Evolutionary conservation across 495 filamentous ascomycete genomes (phyloP).

Genomic region (Tuber aestivum): DNA sequence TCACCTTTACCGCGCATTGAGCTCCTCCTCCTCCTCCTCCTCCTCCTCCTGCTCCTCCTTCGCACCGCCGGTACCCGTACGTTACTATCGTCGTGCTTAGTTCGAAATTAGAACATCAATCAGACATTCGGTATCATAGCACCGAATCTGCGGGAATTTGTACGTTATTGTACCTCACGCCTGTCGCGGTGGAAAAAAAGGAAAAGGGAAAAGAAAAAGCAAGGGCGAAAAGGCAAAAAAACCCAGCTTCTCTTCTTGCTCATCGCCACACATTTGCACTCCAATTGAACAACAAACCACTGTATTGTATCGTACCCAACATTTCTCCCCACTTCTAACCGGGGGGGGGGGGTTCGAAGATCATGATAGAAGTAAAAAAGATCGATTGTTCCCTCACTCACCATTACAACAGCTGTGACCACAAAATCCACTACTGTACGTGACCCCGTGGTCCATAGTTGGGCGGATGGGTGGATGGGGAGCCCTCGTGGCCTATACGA

Average conservation of each 20-base stretch:
- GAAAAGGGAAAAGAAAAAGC: background rate
- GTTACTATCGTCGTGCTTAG: background rate
- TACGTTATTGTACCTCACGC: background rate
- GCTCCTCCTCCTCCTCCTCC: background rate
- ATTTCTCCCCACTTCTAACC: background rate
- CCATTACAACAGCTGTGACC: background rate
- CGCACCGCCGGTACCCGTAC: background rate
- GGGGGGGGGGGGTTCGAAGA: background rate
- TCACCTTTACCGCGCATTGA: background rate
- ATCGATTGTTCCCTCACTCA: background rate
- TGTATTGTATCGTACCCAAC: background rate
- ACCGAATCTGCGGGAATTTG: background rate
- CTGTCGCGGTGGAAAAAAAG: background rate
- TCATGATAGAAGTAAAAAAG: background rate
- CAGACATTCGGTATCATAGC: background rate
- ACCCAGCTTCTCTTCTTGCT: background rate
- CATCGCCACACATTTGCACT: no score
- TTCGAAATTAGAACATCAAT: background rate
- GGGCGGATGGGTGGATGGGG: background rate
- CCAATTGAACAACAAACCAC: background rate
- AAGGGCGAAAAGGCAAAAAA: background rate
- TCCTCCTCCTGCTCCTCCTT: no score
- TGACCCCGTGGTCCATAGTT: constrained; percentile 1
- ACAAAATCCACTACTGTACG: background rate
- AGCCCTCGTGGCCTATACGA: background rate